Evolutionary conservation across 352 stramenopile species (phyloP).

Genomic region (Phytophthora litchii): DNA sequence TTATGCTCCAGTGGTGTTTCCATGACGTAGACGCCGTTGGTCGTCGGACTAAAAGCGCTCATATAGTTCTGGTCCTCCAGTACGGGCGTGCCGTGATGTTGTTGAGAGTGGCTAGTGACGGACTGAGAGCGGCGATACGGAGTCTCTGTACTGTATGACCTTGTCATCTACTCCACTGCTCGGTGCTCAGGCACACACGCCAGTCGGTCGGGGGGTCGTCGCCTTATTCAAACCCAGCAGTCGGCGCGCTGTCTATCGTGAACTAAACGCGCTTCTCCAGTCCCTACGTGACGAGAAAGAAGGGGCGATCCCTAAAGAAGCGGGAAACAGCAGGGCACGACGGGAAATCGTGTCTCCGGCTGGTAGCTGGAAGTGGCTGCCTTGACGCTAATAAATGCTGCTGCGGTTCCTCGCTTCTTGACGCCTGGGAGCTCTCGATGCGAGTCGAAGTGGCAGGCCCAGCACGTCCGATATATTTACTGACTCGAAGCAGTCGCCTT

Average conservation of each 20-base stretch:
- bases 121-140: constrained; percentile 39
- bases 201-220: constrained; percentile 17
- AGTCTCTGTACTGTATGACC: constrained; percentile 37
- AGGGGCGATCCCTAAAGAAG: constrained; percentile 29
- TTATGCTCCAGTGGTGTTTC: constrained; percentile 52
- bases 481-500: no score
- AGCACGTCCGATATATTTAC: constrained; percentile 9
- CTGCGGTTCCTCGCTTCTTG: neutral
- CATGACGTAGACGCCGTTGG: constrained; percentile 74
- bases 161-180: constrained; percentile 30
- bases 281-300: constrained; percentile 27
- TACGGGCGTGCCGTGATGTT: constrained; percentile 69
- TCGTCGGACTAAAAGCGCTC: constrained; percentile 54
- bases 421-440: constrained; percentile 1
- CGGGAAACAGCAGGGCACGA: constrained; percentile 27
- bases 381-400: neutral
- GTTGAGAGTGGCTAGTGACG: constrained; percentile 39
- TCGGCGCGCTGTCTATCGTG: constrained; percentile 27
- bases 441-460: neutral
- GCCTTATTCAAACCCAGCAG: constrained; percentile 31
- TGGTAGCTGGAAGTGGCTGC: neutral
- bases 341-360: constrained; percentile 16
- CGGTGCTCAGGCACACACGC: constrained; percentile 6
- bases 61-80: constrained; percentile 78
- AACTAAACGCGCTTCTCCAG: constrained; percentile 22